A percentile compares a stretch with the other conserved stretches of the same genome.
phyloP scores from a whole-genome alignment of 2,329 filamentous ascomycete species.

The Raffaelea ambrosiae region DNA sequence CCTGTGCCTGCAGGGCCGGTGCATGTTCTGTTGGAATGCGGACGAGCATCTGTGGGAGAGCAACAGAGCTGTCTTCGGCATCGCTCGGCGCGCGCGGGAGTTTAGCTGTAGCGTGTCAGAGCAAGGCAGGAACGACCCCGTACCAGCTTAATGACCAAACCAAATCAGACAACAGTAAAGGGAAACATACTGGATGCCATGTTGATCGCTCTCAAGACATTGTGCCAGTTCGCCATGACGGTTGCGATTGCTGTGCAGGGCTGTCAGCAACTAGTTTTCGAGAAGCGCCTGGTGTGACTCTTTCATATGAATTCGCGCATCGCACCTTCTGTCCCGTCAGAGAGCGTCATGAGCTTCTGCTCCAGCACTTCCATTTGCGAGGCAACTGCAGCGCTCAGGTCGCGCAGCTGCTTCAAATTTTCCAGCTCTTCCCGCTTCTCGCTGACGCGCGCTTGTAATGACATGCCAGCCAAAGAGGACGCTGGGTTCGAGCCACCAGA shows the following conservation, averaged over 20 bases:
- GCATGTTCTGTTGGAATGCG: slow-evolving; percentile 77
- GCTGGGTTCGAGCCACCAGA: slow-evolving; percentile 31
- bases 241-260: slow-evolving; percentile 59
- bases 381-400: slow-evolving; percentile 70
- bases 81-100: slow-evolving; percentile 50
- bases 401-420: slow-evolving; percentile 66
- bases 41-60: slow-evolving; percentile 72
- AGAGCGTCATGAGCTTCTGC: slow-evolving; percentile 67
- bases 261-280: slow-evolving; percentile 1
- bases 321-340: slow-evolving; percentile 71
- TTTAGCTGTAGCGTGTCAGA: slow-evolving; percentile 44
- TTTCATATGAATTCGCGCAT: background rate
- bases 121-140: background rate
- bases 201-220: slow-evolving; percentile 73
- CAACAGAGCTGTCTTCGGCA: slow-evolving; percentile 28
- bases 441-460: slow-evolving; percentile 68
- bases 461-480: slow-evolving; percentile 43
- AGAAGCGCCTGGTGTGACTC: too few species aligned
- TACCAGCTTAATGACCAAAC: too few species aligned
- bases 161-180: background rate
- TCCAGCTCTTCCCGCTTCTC: slow-evolving; percentile 82
- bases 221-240: slow-evolving; percentile 84
- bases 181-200: slow-evolving; percentile 68
- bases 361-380: slow-evolving; percentile 77
- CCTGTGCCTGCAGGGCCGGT: slow-evolving; percentile 52